Evolutionary conservation across 2,329 filamentous ascomycete genomes (phyloP).

Genomic region (Alternaria panax): DNA sequence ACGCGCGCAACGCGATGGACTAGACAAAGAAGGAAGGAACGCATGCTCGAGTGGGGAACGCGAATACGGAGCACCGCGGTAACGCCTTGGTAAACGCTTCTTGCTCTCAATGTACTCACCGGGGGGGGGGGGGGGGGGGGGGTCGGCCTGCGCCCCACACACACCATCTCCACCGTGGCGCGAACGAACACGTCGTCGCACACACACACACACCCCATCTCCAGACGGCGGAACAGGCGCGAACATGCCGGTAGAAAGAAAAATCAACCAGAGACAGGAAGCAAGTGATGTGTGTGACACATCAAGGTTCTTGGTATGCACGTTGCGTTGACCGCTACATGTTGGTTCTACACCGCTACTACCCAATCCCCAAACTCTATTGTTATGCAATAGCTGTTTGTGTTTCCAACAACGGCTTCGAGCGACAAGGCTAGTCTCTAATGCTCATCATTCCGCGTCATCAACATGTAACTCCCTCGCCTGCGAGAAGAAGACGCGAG

Average conservation of each 20-base stretch:
- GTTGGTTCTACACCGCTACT: background rate
- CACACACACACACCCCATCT: background rate
- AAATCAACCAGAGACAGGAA: background rate
- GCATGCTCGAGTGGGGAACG: too few relatives aligned
- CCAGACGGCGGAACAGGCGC: background rate
- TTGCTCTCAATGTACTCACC: too few relatives aligned
- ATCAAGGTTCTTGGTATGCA: background rate
- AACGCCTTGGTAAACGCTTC: too few relatives aligned
- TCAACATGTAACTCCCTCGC: slow-evolving; percentile 66
- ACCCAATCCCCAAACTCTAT: background rate
- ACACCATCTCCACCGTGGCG: slow-evolving; percentile 9
- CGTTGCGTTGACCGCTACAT: background rate
- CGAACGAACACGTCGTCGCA: slow-evolving; percentile 3
- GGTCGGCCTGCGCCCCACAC: slow-evolving; percentile 13
- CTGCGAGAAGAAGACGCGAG: slow-evolving; percentile 91
- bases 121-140: too few relatives aligned
- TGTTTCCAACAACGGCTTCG: too few relatives aligned
- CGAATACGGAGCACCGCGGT: too few relatives aligned
- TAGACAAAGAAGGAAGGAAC: background rate
- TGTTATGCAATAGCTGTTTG: too few relatives aligned
- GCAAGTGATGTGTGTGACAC: too few relatives aligned
- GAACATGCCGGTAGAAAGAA: background rate
- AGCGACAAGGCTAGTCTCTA: too few relatives aligned
- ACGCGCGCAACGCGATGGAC: background rate
- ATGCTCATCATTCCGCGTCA: slow-evolving; percentile 17